phyloP scores from a whole-genome alignment of 305 asterid genomes.

The Withania somnifera region DNA sequence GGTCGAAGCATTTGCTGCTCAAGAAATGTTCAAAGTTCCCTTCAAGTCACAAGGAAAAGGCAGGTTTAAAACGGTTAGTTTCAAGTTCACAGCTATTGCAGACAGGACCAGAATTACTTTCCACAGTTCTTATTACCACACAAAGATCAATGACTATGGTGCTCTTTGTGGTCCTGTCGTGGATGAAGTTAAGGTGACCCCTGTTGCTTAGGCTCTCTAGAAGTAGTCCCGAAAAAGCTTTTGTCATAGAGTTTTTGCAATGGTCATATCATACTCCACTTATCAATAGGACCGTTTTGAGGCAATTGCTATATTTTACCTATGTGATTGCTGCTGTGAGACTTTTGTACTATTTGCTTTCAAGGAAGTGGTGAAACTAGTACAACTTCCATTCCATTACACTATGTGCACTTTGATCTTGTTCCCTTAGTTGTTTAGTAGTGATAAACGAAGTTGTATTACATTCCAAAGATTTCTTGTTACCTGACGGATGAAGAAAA shows the following conservation, averaged over 20 bases:
- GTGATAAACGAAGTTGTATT: neutral
- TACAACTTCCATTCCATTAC: neutral
- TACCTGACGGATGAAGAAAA: neutral
- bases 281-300: neutral
- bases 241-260: conserved; percentile 9
- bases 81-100: conserved; percentile 23
- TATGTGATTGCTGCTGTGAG: conserved; percentile 2
- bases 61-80: conserved; percentile 12
- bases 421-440: neutral
- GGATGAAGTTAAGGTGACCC: conserved; percentile 49
- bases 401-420: neutral
- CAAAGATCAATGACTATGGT: conserved; percentile 36
- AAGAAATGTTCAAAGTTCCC: conserved; percentile 21
- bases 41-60: conserved; percentile 27
- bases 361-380: neutral
- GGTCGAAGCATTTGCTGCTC: conserved; percentile 35
- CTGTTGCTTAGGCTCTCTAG: conserved; percentile 15
- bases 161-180: conserved; percentile 82
- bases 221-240: neutral
- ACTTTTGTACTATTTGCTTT: neutral
- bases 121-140: conserved; percentile 38
- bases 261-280: neutral
- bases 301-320: neutral
- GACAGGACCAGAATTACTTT: conserved; percentile 27
- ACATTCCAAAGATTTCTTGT: neutral